A percentile compares a stretch with the other conserved stretches of the same genome.
Evolutionary conservation across 805 yeast genomes (phyloP).

Genomic region (Candida michaelii): DNA sequence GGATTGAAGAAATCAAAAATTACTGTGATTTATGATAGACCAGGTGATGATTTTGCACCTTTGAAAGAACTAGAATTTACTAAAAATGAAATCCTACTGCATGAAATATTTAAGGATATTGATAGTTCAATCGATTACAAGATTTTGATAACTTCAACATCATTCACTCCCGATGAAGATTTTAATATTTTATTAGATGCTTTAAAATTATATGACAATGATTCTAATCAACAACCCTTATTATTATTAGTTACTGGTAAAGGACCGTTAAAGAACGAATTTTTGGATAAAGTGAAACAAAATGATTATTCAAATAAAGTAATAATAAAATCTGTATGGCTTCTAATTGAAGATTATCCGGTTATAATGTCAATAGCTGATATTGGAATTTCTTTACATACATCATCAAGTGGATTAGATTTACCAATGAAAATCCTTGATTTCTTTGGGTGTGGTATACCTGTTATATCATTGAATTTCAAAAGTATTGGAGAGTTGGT

Average conservation of each 20-base stretch:
- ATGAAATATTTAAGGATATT: conserved; percentile 27
- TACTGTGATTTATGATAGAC: conserved; percentile 80
- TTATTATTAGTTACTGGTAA: conserved; percentile 90
- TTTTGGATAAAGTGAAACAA: conserved; percentile 46
- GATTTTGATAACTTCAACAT: conserved; percentile 82
- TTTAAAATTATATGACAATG: conserved; percentile 54
- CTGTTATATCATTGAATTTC: conserved; percentile 77
- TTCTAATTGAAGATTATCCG: conserved; percentile 78
- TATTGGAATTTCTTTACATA: conserved; percentile 85
- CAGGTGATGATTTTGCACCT: conserved; percentile 68
- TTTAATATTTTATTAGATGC: conserved; percentile 69
- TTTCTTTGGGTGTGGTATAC: conserved; percentile 93
- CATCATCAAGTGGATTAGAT: conserved; percentile 90
- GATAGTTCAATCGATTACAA: conserved; percentile 42
- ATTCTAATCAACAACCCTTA: conserved; percentile 36
- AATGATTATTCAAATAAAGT: conserved; percentile 49
- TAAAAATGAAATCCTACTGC: conserved; percentile 25
- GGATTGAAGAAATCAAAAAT: conserved; percentile 47
- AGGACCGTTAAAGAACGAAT: conserved; percentile 74
- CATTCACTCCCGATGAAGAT: conserved; percentile 96
- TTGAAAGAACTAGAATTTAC: conserved; percentile 30
- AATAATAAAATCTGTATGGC: conserved; percentile 69
- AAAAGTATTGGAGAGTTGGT: conserved; percentile 81
- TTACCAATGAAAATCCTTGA: conserved; percentile 97
- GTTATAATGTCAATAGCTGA: conserved; percentile 72